Conservation (phyloP, 73 alveolate species). For the Uronychia binucleata region DNA sequence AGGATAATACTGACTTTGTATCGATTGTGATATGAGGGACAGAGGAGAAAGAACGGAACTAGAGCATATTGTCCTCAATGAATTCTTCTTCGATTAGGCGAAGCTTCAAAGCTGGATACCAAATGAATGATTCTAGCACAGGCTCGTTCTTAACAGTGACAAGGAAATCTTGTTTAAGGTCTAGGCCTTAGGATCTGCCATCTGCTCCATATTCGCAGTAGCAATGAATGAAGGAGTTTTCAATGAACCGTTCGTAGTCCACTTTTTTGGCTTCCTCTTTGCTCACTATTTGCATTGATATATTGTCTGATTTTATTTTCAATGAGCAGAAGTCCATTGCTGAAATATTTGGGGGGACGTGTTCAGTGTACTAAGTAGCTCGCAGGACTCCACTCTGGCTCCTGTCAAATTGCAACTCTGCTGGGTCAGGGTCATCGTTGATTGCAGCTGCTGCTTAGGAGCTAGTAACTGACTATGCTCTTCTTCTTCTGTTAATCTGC, state of each 20-base stretch:
- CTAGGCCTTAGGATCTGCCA: too few species aligned
- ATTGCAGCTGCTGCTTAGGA: not conserved
- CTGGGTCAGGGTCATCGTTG: not conserved
- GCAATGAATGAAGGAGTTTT: not conserved
- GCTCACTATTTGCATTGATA: not conserved
- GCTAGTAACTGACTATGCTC: not conserved
- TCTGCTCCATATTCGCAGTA: too few species aligned
- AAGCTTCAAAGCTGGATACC: not conserved
- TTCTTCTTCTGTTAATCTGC: not conserved
- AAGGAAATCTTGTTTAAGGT: too few species aligned
- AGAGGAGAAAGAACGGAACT: not conserved
- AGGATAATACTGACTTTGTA: not conserved
- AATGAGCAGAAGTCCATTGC: not conserved
- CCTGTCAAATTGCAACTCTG: not conserved
- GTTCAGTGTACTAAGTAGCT: not conserved
- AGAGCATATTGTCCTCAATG: not conserved
- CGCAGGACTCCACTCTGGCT: not conserved
- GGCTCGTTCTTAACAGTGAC: too few species aligned
- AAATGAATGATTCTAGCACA: not conserved
- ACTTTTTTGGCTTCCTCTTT: not conserved
- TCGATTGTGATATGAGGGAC: not conserved
- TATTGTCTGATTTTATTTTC: not conserved
- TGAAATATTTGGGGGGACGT: not conserved
- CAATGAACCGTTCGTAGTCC: not conserved
- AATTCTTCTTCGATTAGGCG: not conserved